Conservation (phyloP, 139 green algal genomes). For the Auxenochlorella pyrenoidosa region DNA sequence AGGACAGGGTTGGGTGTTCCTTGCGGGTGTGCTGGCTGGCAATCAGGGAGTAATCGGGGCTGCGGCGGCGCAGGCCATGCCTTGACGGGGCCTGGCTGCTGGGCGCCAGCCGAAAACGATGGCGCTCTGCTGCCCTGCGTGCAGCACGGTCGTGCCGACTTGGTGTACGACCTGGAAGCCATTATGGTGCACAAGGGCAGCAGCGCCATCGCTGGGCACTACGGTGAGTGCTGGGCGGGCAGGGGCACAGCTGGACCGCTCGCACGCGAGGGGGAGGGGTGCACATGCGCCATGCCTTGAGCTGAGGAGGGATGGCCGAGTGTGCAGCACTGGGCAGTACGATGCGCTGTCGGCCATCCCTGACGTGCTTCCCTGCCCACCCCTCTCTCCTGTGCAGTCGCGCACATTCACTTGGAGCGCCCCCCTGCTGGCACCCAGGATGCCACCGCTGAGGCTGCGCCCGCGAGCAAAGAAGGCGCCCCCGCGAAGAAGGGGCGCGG, state of each 20-base stretch:
- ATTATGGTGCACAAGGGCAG: conserved; percentile 91
- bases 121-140: neutral
- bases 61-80: neutral
- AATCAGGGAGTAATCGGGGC: neutral
- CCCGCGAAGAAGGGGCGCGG: neutral
- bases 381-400: conserved; percentile 46
- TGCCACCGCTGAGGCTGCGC: neutral
- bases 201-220: conserved; percentile 84
- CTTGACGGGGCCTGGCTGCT: neutral
- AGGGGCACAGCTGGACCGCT: no score
- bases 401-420: conserved; percentile 45
- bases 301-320: no score
- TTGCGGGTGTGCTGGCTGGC: no score
- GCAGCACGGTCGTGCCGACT: neutral
- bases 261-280: no score
- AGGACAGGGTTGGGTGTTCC: no score
- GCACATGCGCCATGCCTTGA: no score
- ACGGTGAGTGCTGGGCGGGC: conserved; percentile 59
- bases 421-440: neutral
- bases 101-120: no score
- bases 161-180: conserved; percentile 75
- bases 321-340: no score
- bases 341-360: no score
- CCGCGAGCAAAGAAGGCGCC: neutral
- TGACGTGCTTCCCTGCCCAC: neutral